phyloP scores from a whole-genome alignment of 148 eudicot species.

The Fallopia convolvulus region DNA sequence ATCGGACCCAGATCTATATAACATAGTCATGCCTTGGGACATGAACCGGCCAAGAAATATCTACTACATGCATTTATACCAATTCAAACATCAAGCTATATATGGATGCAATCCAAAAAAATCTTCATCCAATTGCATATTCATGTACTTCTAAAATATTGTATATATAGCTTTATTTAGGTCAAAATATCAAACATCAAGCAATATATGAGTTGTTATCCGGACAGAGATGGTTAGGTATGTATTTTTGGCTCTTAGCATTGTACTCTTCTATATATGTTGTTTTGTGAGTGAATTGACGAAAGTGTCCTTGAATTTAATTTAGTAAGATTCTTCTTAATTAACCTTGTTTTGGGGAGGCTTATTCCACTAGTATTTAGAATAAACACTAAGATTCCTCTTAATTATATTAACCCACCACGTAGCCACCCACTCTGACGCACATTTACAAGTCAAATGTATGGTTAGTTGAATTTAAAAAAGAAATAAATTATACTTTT shows the following conservation, averaged over 20 bases:
- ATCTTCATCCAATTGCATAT: too few species aligned
- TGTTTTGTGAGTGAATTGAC: neutral
- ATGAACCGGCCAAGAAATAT: too few species aligned
- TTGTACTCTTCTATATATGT: neutral
- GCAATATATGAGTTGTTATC: neutral
- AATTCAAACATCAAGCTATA: too few species aligned
- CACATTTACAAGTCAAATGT: neutral
- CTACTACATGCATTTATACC: too few species aligned
- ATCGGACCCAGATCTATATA: too few species aligned
- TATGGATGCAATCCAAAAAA: too few species aligned
- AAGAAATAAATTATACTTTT: neutral
- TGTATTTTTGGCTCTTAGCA: neutral
- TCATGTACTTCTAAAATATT: too few species aligned
- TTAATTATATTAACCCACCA: neutral
- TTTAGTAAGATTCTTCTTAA: neutral
- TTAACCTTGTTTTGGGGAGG: neutral
- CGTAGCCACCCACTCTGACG: neutral
- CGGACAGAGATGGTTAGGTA: constrained; percentile 1
- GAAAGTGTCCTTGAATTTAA: neutral
- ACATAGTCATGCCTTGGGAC: too few species aligned
- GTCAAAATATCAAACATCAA: neutral
- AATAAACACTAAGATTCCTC: neutral
- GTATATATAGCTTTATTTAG: neutral
- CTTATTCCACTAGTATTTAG: neutral
- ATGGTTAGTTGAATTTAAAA: neutral